phyloP scores from a whole-genome alignment of 352 stramenopile genomes.

The Globisporangium viniferum region DNA sequence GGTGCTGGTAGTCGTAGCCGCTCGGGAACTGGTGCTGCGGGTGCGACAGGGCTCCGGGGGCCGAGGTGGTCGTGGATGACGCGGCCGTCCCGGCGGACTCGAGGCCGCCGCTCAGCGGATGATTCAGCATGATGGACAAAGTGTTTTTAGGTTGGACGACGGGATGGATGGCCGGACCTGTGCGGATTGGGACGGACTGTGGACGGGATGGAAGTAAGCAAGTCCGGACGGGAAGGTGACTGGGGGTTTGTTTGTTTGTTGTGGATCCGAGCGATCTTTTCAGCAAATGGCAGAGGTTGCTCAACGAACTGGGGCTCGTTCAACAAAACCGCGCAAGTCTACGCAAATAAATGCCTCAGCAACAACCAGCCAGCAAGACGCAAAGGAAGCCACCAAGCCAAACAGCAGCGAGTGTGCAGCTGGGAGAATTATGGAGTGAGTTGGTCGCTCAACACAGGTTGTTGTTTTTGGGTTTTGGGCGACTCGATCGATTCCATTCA shows the following conservation, averaged over 20 bases:
- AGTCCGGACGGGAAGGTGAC: background rate
- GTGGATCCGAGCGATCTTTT: slow-evolving; percentile 17
- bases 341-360: background rate
- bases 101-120: slow-evolving; percentile 12
- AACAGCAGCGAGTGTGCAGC: background rate
- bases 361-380: background rate
- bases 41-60: slow-evolving; percentile 5
- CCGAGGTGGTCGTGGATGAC: background rate
- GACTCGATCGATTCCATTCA: background rate
- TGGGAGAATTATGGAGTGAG: slow-evolving; percentile 2
- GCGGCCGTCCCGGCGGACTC: background rate
- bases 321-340: slow-evolving; percentile 12
- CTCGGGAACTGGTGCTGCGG: slow-evolving; percentile 13
- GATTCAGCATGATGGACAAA: slow-evolving; percentile 10
- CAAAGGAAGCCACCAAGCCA: background rate
- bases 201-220: background rate
- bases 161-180: background rate
- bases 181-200: background rate
- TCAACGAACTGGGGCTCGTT: slow-evolving; percentile 16
- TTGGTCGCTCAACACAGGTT: background rate
- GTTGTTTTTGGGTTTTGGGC: background rate
- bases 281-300: slow-evolving; percentile 16
- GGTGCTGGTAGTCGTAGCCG: slow-evolving; percentile 25
- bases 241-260: background rate
- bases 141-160: background rate